Base-by-base conservation (phyloP, 371 early-diverging fungal genomes). In the Thermomucor indicae-seudaticae region DNA sequence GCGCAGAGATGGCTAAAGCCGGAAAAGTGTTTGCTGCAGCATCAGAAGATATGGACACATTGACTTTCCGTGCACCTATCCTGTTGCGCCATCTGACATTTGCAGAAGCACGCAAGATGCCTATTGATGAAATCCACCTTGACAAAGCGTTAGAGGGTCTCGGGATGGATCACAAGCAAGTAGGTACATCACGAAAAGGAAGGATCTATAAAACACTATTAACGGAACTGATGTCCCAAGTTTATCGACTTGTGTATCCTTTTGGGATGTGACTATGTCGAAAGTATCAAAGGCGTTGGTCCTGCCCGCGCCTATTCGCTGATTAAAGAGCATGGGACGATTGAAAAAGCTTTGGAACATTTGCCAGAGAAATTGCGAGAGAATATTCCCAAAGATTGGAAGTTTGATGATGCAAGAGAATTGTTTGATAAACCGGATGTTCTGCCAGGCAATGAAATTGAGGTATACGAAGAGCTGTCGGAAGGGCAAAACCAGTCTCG, bases 21-120 rank as follows among this genome's bases (percentile, higher is more conserved):
- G 95, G 93, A n/a, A 83, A 84, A 56, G 99, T 99, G 4, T 95
- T 89, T 67, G 98, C 90, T 6, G 97, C 99, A 20, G 99, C 93
- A 4, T 95, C 98, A 1, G 99, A 99, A 65, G 99, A 99, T 77
- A 99, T 99, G 99, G 99, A 99, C 67, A 97, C 99, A 0, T 74
- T 99, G 47, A 93, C 98, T 3, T 99, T 99, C 72, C 89, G 87
- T 5, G 65, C 97, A 2, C 96, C 97, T 1, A 77, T 95, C 14
- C 75, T 99, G 19, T 56, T 99, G 38, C 89, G 99, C 17, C 98
- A 99, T 63, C 73, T 99, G 62, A 97, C 96, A 1, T 93, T 93
- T 57, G 86, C 95, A 38, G 94, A 98, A 55, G 81, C 84, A 27
- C 89, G 93, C 48, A 99, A 98, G 64, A 65, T 89, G 79, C 93